phyloP scores from a whole-genome alignment of 805 yeast genomes.

The Priceomyces haplophilus region DNA sequence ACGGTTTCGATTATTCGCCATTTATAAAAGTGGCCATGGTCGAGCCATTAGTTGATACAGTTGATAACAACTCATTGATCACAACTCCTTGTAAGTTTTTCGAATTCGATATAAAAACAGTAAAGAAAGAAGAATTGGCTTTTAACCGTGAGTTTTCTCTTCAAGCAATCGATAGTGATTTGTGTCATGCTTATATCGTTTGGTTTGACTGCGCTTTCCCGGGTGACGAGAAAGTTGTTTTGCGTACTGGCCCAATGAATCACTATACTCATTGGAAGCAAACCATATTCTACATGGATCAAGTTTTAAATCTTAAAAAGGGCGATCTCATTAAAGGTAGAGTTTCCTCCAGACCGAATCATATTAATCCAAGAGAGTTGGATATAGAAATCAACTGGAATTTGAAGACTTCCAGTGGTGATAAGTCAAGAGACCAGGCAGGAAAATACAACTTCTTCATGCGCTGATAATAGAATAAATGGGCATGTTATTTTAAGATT shows the following conservation, averaged over 20 bases:
- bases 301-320: constrained; percentile 69
- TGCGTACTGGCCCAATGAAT: constrained; percentile 93
- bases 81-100: constrained; percentile 71
- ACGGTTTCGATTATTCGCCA: constrained; percentile 94
- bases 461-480: constrained; percentile 43
- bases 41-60: constrained; percentile 96
- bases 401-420: constrained; percentile 42
- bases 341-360: constrained; percentile 74
- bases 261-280: constrained; percentile 99
- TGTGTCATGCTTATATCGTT: constrained; percentile 82
- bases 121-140: constrained; percentile 74
- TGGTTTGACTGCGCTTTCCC: constrained; percentile 97
- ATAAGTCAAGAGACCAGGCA: constrained; percentile 48
- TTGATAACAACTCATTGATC: constrained; percentile 66
- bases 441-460: constrained; percentile 68
- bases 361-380: constrained; percentile 79
- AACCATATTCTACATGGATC: constrained; percentile 85
- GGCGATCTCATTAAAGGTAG: constrained; percentile 76
- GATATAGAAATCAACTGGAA: constrained; percentile 73
- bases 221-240: constrained; percentile 59
- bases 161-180: constrained; percentile 72
- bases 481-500: not conserved
- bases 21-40: constrained; percentile 81
- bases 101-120: constrained; percentile 87
- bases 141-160: constrained; percentile 70